Base-by-base conservation (phyloP, 2,329 filamentous ascomycete genomes). In the Chaetomium olivaceum region DNA sequence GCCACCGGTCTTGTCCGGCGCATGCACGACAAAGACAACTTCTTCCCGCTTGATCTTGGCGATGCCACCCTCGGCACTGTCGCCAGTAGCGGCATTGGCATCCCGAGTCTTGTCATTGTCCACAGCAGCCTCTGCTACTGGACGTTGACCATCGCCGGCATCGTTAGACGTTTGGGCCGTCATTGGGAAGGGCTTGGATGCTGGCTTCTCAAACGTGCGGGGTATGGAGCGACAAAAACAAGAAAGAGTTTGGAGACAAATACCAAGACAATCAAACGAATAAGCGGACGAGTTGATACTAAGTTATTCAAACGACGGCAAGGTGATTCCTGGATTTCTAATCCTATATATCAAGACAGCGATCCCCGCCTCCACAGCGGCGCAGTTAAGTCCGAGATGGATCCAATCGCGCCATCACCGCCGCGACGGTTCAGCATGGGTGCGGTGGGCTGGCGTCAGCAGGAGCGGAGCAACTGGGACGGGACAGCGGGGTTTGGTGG, bases 21-120 rank as follows among this genome's bases (percentile, higher is more conserved):
- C 12, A 12, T 12, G 64, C 11, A 68, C 39, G 39, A 76, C 63
- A 36, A 73, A 71, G 48, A 77, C 36, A 19, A 77, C 72, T 39
- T 68, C 62, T 16, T 70, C 63, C 25, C 23, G 54, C 12, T 67
- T 69, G 52, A 70, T 8, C 4, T 56, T 50, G 11, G 46, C 23
- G 5, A 23, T 2, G n/a, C 19, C 16, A 36, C 50, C 19, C 6
- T 36, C 27, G 6, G 12, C 16, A n/a, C 21, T 29, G 1, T 55
- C 25, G 25, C 12, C 11, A 19, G 5, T 16, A 43, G 39, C 16
- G 5, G 39, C 19, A 4, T 14, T 61, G 48, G 6, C 19, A 54
- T 54, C 21, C 31, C 43, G 48, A 12, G n/a, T 4, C 19, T 52
- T 48, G 27, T n/a, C 29, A 62, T 21, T 56, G 6, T 27, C 31